Evolutionary conservation across 805 yeast genomes (phyloP).

Genomic region (Pichia deserticola): DNA sequence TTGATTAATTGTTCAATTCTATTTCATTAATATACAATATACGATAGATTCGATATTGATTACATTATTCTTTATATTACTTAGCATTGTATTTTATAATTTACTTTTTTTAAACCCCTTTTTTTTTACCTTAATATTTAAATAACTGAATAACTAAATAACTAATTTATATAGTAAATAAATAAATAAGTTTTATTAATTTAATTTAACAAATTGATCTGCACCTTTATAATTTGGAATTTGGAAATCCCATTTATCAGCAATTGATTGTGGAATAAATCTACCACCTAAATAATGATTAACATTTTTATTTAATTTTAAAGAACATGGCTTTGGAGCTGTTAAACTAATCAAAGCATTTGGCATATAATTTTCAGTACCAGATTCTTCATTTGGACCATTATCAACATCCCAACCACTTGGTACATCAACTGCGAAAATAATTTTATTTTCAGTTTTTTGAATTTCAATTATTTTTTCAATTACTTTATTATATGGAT

Average conservation of each 20-base stretch:
- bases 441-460: constrained; percentile 35
- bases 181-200: background rate
- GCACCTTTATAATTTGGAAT: constrained; percentile 51
- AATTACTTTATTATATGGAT: constrained; percentile 56
- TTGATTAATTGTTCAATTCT: too few species aligned
- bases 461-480: constrained; percentile 31
- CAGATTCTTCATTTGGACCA: constrained; percentile 51
- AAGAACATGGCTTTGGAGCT: constrained; percentile 88
- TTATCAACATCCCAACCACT: constrained; percentile 95
- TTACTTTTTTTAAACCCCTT: too few species aligned
- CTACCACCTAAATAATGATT: constrained; percentile 88
- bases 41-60: too few species aligned
- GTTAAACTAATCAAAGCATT: constrained; percentile 72
- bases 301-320: constrained; percentile 32
- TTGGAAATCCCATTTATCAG: constrained; percentile 64
- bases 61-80: too few species aligned
- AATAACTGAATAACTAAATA: too few species aligned
- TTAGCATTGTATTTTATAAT: background rate
- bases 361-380: constrained; percentile 38
- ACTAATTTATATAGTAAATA: too few species aligned
- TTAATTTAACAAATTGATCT: constrained; percentile 44
- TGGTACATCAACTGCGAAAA: constrained; percentile 84
- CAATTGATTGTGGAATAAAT: constrained; percentile 61
- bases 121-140: too few species aligned
- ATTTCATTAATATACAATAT: too few species aligned